Evolutionary conservation across 176 grass and related monocot genomes (phyloP), one percentile per base, ranked within the genome.

Genomic region (Areca catechu): DNA sequence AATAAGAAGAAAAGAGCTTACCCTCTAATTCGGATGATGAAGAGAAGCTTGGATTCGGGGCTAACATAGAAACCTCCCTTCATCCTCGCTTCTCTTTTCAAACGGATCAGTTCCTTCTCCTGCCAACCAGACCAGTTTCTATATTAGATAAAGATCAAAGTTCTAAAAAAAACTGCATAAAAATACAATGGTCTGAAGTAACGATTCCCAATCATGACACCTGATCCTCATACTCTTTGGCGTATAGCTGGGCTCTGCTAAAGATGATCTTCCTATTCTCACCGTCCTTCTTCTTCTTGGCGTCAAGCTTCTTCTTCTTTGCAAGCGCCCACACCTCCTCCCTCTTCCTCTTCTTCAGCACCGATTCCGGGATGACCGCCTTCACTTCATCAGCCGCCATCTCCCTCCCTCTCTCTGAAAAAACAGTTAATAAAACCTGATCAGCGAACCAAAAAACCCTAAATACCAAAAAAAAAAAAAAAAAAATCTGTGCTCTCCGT

Each of bases 21-120:
- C 92, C 92, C 92, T 23, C 92, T 65, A 64, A 97, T 97, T 3
- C 92, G 86, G 59, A 97, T 25, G 7, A 97, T 85, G 62, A 97
- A 97, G 2, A 97, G 47, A 50, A 97, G 63, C 65, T 97, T 97
- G n/a, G 74, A 78, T 63, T 91, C 92, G 19, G 86, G 86, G 49
- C 72, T 79, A 29, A 97, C 92, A 72, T 97, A 97, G 77, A 97
- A 97, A 22, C 92, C 92, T 62, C 92, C 92, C 60, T 97, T 97
- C 78, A 97, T 57, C 54, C 83, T 74, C 16, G 92, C 86, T 65
- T 97, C 92, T 3, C 92, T 84, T 83, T 97, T 97, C 70, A 97
- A 79, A 49, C 66, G 77, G 37, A 97, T 79, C 28, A 97, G 61
- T 66, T 97, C 86, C 51, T 82, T 97, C 43, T 90, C 86, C 92